Evolutionary conservation across 2,329 filamentous ascomycete genomes (phyloP), one percentile per base, ranked within the genome.

Genomic region (Helotiales sp.): DNA sequence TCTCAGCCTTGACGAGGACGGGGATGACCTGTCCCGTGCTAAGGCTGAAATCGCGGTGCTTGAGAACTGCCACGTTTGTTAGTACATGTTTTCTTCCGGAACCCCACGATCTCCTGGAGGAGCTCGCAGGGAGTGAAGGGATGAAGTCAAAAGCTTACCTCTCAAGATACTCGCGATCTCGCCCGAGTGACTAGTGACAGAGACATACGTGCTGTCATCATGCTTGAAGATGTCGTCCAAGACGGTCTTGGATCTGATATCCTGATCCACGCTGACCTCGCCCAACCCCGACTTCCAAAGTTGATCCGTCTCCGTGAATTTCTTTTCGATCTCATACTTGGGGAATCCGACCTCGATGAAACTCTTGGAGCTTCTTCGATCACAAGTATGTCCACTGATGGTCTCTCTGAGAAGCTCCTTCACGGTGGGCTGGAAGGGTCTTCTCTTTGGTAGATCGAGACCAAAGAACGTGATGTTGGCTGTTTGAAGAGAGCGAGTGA

Each of bases 311-410:
- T 90, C 86, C 0, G 76, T 69, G 65, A 91, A 89, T 0, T 82
- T 83, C 1, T 73, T 69, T 71, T 90, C 87, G 49, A 90, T 82
- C 5, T 64, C 65, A 66, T 80, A 86, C 5, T 63, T 68, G 0
- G 84, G 84, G 49, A 84, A 83, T 3, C 77, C 74, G 2, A 72
- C 60, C 15, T 73, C 71, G 60, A 90, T 85, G 57, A 78, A 77
- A 0, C 79, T 76, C 66, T 77, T 81, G 64, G 73, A 80, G 22
- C 79, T 81, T 9, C 87, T 78, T 29, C 81, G 78, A 71, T 90
- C 85, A 69, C 88, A 91, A 0, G 86, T 89, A 68, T 89, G 87
- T 40, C 85, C 81, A 54, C 81, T 84, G 55, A 90, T 82, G 2
- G 82, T 81, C 71, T 90, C 88, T 29, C 87, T 79, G 62, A 90